Evolutionary conservation across 73 alveolate genomes (phyloP).

Genomic region (Paramecium sexaurelia): DNA sequence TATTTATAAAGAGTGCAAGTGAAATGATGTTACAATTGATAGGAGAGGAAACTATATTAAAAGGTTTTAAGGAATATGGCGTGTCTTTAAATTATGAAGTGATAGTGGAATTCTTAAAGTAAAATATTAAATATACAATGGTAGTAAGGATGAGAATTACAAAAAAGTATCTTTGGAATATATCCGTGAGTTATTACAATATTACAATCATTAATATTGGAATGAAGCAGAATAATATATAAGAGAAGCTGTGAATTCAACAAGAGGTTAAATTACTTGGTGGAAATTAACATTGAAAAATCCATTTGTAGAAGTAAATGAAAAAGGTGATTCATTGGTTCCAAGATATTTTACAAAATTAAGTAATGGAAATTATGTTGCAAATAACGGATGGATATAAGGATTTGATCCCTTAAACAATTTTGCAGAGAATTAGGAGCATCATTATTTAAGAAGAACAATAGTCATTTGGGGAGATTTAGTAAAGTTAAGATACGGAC

Average conservation of each 20-base stretch:
- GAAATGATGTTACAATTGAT: constrained; percentile 18
- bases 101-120: background rate
- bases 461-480: constrained; percentile 95
- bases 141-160: constrained; percentile 7
- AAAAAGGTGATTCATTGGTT: constrained; percentile 39
- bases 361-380: constrained; percentile 63
- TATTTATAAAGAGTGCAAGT: constrained; percentile 43
- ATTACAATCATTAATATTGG: background rate
- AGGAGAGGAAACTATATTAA: background rate
- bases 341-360: constrained; percentile 62
- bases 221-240: constrained; percentile 48
- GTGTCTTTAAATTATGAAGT: constrained; percentile 12
- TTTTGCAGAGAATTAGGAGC: constrained; percentile 86
- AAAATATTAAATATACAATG: background rate
- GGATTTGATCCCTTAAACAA: constrained; percentile 85
- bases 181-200: background rate
- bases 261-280: constrained; percentile 60
- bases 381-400: constrained; percentile 68
- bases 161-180: constrained; percentile 22
- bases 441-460: constrained; percentile 94
- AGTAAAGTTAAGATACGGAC: constrained; percentile 93
- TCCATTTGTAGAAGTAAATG: constrained; percentile 12
- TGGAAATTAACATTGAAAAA: constrained; percentile 33
- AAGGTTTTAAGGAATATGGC: constrained; percentile 57
- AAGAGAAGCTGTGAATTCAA: constrained; percentile 40